Conservation (phyloP, 257 asterid species). For the Fraxinus excelsior region DNA sequence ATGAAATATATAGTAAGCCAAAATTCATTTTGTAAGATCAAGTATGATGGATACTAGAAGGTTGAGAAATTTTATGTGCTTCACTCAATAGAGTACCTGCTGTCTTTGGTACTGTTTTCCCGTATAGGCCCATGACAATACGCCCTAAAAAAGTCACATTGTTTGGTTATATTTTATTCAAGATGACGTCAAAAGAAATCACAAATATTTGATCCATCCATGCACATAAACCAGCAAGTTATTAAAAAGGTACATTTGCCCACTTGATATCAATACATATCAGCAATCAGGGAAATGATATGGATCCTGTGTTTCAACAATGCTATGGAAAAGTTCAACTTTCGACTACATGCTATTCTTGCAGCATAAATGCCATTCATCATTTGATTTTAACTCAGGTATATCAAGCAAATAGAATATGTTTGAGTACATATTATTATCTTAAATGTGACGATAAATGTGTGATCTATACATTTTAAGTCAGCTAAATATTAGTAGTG, state of each 20-base stretch:
- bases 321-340: not conserved
- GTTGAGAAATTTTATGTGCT: slow-evolving; percentile 8
- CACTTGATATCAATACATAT: not conserved
- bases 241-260: not conserved
- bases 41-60: slow-evolving; percentile 2
- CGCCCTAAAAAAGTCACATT: slow-evolving; percentile 60
- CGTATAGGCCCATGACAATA: slow-evolving; percentile 79
- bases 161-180: slow-evolving; percentile 3
- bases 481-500: not conserved
- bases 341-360: not conserved
- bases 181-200: slow-evolving; percentile 9
- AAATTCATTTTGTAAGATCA: slow-evolving; percentile 9
- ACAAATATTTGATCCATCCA: slow-evolving; percentile 1
- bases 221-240: slow-evolving; percentile 10
- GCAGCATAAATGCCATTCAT: not conserved
- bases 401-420: not conserved
- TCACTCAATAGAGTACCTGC: slow-evolving; percentile 52
- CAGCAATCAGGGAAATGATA: not conserved
- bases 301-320: not conserved
- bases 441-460: not conserved
- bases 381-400: not conserved
- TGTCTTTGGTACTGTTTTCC: slow-evolving; percentile 78
- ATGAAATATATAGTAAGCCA: slow-evolving; percentile 24
- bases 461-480: not conserved
- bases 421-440: not conserved